Conservation (phyloP, 441 rosid species). For the Bocquillonia castaneifolia region DNA sequence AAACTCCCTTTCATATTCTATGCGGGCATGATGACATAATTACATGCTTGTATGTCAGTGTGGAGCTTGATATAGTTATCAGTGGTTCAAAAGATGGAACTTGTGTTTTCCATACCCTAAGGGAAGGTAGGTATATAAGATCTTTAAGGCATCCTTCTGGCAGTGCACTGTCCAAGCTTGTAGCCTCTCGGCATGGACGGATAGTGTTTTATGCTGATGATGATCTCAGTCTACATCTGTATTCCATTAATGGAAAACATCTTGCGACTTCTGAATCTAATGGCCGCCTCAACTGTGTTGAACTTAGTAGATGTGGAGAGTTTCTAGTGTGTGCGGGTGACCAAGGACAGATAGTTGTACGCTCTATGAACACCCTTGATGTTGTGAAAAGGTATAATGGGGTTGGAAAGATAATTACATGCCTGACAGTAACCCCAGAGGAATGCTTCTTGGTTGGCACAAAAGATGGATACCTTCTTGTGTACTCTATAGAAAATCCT, state of each 20-base stretch:
- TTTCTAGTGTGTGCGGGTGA: constrained; percentile 93
- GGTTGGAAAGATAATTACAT: constrained; percentile 78
- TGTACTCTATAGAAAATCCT: constrained; percentile 84
- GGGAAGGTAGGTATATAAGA: constrained; percentile 91
- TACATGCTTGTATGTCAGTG: constrained; percentile 77
- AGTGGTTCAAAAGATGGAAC: constrained; percentile 99
- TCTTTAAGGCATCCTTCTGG: constrained; percentile 87
- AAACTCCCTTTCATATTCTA: constrained; percentile 92
- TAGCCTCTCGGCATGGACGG: constrained; percentile 80
- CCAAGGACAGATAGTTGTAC: constrained; percentile 90
- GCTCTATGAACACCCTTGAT: constrained; percentile 89
- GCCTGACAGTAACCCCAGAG: constrained; percentile 78
- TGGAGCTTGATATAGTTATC: constrained; percentile 90
- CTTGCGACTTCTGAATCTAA: constrained; percentile 91
- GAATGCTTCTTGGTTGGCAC: constrained; percentile 97
- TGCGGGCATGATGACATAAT: constrained; percentile 96
- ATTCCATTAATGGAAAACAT: constrained; percentile 90
- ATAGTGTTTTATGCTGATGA: constrained; percentile 78
- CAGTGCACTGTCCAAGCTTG: constrained; percentile 78
- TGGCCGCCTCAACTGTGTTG: constrained; percentile 89
- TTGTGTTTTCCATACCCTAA: constrained; percentile 81
- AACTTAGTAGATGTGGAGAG: constrained; percentile 84
- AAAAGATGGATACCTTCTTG: constrained; percentile 90
- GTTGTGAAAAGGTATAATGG: constrained; percentile 71
- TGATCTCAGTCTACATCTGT: constrained; percentile 89